Conservation (phyloP, 495 filamentous ascomycete genomes). For the Lepraria neglecta region DNA sequence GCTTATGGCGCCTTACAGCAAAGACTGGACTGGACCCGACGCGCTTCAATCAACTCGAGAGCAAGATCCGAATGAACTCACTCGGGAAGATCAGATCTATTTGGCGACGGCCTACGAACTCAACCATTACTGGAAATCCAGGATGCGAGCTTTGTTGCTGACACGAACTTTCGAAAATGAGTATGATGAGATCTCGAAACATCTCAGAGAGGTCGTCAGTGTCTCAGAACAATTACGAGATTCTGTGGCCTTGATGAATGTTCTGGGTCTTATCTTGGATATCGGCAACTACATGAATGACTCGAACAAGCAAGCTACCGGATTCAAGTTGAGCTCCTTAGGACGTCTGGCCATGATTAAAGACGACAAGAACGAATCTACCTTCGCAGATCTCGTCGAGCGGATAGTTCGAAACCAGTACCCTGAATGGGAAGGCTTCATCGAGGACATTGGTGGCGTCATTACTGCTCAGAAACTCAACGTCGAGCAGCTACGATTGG, state of each 20-base stretch:
- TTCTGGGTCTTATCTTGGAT: constrained; percentile 90
- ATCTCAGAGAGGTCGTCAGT: constrained; percentile 71
- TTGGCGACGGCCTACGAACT: constrained; percentile 89
- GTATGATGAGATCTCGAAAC: constrained; percentile 82
- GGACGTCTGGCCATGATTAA: constrained; percentile 94
- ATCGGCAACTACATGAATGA: constrained; percentile 99
- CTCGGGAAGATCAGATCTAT: constrained; percentile 91
- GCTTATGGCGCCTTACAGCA: constrained; percentile 87
- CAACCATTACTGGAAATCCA: constrained; percentile 97
- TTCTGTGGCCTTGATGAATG: constrained; percentile 88
- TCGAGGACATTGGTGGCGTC: constrained; percentile 77
- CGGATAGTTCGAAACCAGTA: constrained; percentile 95
- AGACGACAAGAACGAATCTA: constrained; percentile 96
- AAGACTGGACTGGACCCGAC: constrained; percentile 91
- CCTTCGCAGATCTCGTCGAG: constrained; percentile 94
- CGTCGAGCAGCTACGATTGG: constrained; percentile 79
- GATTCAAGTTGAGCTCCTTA: constrained; percentile 97
- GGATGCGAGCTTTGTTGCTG: constrained; percentile 83
- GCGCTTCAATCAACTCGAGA: constrained; percentile 73
- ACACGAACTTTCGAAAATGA: constrained; percentile 82
- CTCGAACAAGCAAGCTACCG: constrained; percentile 92
- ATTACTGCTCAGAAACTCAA: constrained; percentile 85
- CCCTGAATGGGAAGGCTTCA: constrained; percentile 87
- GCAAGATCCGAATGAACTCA: constrained; percentile 81
- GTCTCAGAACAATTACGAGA: constrained; percentile 86